These are phyloP conservation scores for Geosmithia flava DNA, from an alignment of 2,329 filamentous ascomycete species.

Conservation along the genomic window DNA sequence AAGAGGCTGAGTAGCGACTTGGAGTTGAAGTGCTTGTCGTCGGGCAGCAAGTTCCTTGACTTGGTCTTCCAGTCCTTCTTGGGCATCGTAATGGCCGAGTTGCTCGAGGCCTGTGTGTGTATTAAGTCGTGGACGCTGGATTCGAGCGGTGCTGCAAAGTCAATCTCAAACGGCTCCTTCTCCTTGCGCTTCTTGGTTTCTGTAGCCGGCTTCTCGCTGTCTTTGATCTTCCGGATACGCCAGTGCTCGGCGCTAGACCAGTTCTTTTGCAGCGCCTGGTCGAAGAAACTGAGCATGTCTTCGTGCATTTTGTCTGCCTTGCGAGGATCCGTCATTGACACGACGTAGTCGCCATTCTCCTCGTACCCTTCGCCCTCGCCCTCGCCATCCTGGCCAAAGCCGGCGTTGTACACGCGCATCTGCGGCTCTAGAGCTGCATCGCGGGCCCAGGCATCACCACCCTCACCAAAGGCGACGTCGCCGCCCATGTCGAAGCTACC, in stretches of 20 bases:
- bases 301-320: slow-evolving; percentile 66
- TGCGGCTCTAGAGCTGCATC: slow-evolving; percentile 81
- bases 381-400: slow-evolving; percentile 33
- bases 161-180: slow-evolving; percentile 91
- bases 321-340: slow-evolving; percentile 60
- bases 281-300: slow-evolving; percentile 95
- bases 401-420: slow-evolving; percentile 63
- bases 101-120: slow-evolving; percentile 70
- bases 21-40: slow-evolving; percentile 98
- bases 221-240: slow-evolving; percentile 91
- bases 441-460: slow-evolving; percentile 88
- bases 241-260: slow-evolving; percentile 98
- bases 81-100: slow-evolving; percentile 69
- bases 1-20: slow-evolving; percentile 81
- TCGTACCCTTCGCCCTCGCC: slow-evolving; percentile 21
- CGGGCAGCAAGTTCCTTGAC: slow-evolving; percentile 81
- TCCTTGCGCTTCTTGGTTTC: slow-evolving; percentile 66
- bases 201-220: slow-evolving; percentile 50
- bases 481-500: slow-evolving; percentile 59
- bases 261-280: slow-evolving; percentile 91
- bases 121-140: slow-evolving; percentile 60
- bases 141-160: slow-evolving; percentile 70
- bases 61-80: slow-evolving; percentile 96
- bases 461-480: slow-evolving; percentile 84
- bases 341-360: slow-evolving; percentile 59